Percentiles rank a stretch among this genome's conserved stretches.
Conservation (phyloP, 768 basidiomycete species). For the Candolleomyces efflorescens region DNA sequence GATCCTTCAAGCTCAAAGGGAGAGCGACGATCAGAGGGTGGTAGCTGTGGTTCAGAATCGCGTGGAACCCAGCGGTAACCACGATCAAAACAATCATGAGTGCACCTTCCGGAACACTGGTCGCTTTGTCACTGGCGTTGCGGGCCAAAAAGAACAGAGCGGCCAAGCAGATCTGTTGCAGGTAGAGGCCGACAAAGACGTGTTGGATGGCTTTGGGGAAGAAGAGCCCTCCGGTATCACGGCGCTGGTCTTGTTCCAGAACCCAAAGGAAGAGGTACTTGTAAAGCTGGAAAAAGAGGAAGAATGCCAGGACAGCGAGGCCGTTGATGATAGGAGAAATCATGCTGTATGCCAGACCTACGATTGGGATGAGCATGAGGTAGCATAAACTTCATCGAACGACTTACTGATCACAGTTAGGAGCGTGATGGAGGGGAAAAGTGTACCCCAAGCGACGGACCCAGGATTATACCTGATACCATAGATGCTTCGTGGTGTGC, state of each 20-base stretch:
- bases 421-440: conserved; percentile 68
- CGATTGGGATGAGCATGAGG: not conserved
- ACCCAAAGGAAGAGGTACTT: conserved; percentile 85
- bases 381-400: not conserved
- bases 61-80: conserved; percentile 72
- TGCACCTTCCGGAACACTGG: conserved; percentile 69
- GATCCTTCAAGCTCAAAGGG: conserved; percentile 72
- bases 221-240: conserved; percentile 90
- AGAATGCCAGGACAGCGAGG: conserved; percentile 77
- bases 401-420: conserved; percentile 76
- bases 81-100: conserved; percentile 84
- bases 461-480: conserved; percentile 74
- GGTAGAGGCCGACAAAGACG: conserved; percentile 89
- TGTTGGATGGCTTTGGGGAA: conserved; percentile 95
- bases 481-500: conserved; percentile 83
- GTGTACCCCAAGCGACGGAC: conserved; percentile 72
- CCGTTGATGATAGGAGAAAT: conserved; percentile 95
- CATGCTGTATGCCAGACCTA: conserved; percentile 76
- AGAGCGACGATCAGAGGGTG: conserved; percentile 70
- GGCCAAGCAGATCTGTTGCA: conserved; percentile 80
- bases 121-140: conserved; percentile 45
- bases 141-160: conserved; percentile 89
- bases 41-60: conserved; percentile 74
- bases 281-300: conserved; percentile 78
- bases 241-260: conserved; percentile 60